These are phyloP conservation scores for Candolleomyces eurysporus DNA, from an alignment of 768 basidiomycete genomes.

Conservation along the genomic window DNA sequence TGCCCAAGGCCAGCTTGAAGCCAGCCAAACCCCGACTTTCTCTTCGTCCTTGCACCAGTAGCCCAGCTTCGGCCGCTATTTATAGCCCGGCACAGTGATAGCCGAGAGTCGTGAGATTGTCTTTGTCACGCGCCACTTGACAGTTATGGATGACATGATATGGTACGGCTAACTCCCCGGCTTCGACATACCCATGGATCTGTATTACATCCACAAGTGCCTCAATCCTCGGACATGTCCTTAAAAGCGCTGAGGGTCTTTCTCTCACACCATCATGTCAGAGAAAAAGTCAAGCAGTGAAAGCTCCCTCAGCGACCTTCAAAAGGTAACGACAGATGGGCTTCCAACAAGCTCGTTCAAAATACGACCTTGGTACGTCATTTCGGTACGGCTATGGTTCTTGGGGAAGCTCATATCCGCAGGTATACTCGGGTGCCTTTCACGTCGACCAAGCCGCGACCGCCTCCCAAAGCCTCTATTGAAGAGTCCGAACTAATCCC, in stretches of 20 bases:
- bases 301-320: not conserved
- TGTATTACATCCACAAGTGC: not conserved
- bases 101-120: not conserved
- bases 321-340: not conserved
- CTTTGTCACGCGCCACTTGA: not conserved
- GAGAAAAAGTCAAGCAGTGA: not conserved
- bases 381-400: not conserved
- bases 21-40: no score
- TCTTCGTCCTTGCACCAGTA: no score
- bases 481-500: slow-evolving; percentile 64
- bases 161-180: not conserved
- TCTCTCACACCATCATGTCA: not conserved
- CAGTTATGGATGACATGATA: not conserved
- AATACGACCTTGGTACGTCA: slow-evolving; percentile 10
- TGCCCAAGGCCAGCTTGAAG: no score
- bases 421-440: slow-evolving; percentile 39
- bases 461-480: slow-evolving; percentile 49
- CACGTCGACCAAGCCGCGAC: slow-evolving; percentile 35
- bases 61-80: no score
- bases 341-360: slow-evolving; percentile 1
- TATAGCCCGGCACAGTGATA: not conserved
- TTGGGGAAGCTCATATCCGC: not conserved
- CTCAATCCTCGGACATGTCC: not conserved
- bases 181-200: not conserved
- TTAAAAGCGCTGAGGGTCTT: not conserved